Base-by-base conservation (phyloP, 2,329 filamentous ascomycete genomes). In the Alternaria ventricosa region DNA sequence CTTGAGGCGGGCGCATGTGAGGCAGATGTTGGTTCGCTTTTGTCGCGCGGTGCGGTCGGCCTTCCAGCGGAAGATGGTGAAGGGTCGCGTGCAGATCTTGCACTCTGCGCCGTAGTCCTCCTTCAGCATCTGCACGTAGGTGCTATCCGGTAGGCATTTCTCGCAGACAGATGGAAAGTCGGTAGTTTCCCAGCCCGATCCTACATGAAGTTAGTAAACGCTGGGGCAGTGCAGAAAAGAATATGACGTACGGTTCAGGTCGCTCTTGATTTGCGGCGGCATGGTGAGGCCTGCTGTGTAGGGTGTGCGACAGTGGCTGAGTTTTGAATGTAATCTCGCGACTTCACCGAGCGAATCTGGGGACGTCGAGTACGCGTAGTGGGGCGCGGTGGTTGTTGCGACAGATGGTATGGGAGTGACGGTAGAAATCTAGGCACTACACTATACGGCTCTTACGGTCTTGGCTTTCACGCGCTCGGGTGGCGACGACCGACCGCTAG, bases 121-220 rank as follows among this genome's bases (percentile, higher is more conserved):
- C 82, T 99, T 99, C 64, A 99, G 86, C 94, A 99, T 98, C 82
- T 98, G 96, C 46, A 99, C 96, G 76, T 97, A 99, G 2, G 95
- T 95, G 75, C 98, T 98, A 66, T 97, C 94, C 15, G 95, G 94
- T 3, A 99, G 87, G 79, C 96, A 99, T 77, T 90, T 94, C 82
- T 99, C 96, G 84, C 88, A 96, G 33, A 96, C 91, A 3, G 92
- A 94, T 9, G 93, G 93, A 75, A 96, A 94, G 80, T 96, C 93
- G 53, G 93, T 96, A 30, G 93, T 92, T 82, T 99, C 96, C 94
- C 94, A 97, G 63, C 96, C 96, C 18, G 49, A 53, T 41, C 49
- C 49, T 53, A 18, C 20, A 41, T 22, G 1, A 41, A 25, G 49
- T 53, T 20, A 53, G 49, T 41, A 12, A 5, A 25, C 3, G 12